Evolutionary conservation across 1,284 basidiomycete genomes (phyloP).

Genomic region (Filobasidium uniguttulatum): DNA sequence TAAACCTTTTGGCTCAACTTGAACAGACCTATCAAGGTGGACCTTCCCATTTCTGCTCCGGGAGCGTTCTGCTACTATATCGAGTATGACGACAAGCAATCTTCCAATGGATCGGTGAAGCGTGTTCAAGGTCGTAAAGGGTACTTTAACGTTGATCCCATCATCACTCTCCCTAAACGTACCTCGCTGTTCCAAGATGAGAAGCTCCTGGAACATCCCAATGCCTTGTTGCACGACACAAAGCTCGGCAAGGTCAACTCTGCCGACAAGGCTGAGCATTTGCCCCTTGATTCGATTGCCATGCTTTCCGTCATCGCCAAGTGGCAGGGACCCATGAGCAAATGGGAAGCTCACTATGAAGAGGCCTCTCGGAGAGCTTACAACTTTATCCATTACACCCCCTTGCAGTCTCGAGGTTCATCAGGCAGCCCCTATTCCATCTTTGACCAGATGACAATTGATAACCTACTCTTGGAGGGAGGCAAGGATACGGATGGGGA

Average conservation of each 20-base stretch:
- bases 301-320: slow-evolving; percentile 83
- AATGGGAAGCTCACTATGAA: slow-evolving; percentile 64
- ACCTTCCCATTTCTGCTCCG: slow-evolving; percentile 84
- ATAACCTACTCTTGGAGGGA: slow-evolving; percentile 53
- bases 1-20: slow-evolving; percentile 46
- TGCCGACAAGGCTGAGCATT: slow-evolving; percentile 42
- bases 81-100: slow-evolving; percentile 53
- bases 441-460: slow-evolving; percentile 67
- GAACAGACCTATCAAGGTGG: slow-evolving; percentile 71
- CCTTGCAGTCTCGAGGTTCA: slow-evolving; percentile 73
- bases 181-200: slow-evolving; percentile 47
- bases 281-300: slow-evolving; percentile 70
- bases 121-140: slow-evolving; percentile 68
- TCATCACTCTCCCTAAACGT: slow-evolving; percentile 59
- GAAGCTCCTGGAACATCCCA: slow-evolving; percentile 1
- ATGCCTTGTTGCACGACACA: slow-evolving; percentile 5
- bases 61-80: slow-evolving; percentile 89
- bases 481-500: slow-evolving; percentile 42
- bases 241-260: slow-evolving; percentile 23
- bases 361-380: slow-evolving; percentile 78
- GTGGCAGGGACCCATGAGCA: slow-evolving; percentile 75
- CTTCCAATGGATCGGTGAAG: slow-evolving; percentile 17
- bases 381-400: slow-evolving; percentile 92
- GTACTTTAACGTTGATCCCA: slow-evolving; percentile 89
- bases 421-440: slow-evolving; percentile 87